Conservation (phyloP, 441 rosid species). For the Flueggea neowawraea region DNA sequence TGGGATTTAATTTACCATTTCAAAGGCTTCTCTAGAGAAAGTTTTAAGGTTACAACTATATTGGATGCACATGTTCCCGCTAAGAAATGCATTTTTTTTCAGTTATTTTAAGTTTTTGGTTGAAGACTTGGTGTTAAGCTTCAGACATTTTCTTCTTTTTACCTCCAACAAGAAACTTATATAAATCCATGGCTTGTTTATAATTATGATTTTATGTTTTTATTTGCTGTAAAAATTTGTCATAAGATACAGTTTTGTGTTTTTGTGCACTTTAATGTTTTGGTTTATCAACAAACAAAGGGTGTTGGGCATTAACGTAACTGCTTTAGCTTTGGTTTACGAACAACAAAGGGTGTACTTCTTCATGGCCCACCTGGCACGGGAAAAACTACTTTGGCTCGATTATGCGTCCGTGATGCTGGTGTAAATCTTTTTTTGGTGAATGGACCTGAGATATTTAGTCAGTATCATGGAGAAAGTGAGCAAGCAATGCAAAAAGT, state of each 20-base stretch:
- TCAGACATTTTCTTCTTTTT: too few species aligned
- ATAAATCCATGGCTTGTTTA: too few species aligned
- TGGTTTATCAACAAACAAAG: neutral
- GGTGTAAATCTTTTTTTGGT: conserved; percentile 68
- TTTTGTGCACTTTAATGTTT: neutral
- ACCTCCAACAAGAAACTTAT: too few species aligned
- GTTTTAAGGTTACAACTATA: too few species aligned
- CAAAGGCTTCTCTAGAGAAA: too few species aligned
- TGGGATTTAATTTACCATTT: too few species aligned
- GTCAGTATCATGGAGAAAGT: conserved; percentile 31
- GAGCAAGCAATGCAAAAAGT: conserved; percentile 61
- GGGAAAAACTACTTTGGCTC: conserved; percentile 90
- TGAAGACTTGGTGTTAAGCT: too few species aligned
- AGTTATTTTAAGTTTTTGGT: too few species aligned
- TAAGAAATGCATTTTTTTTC: too few species aligned
- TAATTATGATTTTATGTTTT: too few species aligned
- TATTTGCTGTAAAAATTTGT: neutral
- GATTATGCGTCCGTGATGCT: conserved; percentile 50
- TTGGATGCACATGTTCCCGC: too few species aligned
- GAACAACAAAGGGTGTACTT: conserved; percentile 88
- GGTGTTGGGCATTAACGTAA: neutral
- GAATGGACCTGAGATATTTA: conserved; percentile 56
- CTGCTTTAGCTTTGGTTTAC: conserved; percentile 67
- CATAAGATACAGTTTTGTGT: neutral
- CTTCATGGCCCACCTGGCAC: conserved; percentile 96